These are phyloP conservation scores for Apophysomyces sp. DNA, from an alignment of 371 early-diverging fungal genomes.

Conservation along the genomic window DNA sequence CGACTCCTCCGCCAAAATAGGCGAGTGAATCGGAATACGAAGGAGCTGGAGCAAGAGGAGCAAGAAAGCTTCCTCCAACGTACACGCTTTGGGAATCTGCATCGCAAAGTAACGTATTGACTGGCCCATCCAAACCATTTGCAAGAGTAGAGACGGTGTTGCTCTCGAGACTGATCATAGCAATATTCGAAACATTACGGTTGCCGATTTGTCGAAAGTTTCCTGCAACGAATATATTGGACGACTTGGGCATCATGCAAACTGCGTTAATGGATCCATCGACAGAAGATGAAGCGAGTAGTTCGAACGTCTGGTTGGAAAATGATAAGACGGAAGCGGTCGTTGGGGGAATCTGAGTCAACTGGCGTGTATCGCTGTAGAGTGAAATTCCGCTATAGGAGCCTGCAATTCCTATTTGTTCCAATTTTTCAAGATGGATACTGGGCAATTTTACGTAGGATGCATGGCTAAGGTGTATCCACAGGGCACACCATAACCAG, in stretches of 20 bases:
- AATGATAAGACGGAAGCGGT: slow-evolving; percentile 36
- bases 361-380: slow-evolving; percentile 37
- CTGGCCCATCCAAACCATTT: slow-evolving; percentile 73
- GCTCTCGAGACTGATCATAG: slow-evolving; percentile 43
- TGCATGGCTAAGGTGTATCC: slow-evolving; percentile 10
- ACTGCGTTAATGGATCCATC: slow-evolving; percentile 36
- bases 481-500: slow-evolving; percentile 5
- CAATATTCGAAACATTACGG: slow-evolving; percentile 50
- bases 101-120: slow-evolving; percentile 67
- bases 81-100: slow-evolving; percentile 37
- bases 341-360: slow-evolving; percentile 28
- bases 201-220: slow-evolving; percentile 36
- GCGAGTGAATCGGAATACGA: slow-evolving; percentile 35
- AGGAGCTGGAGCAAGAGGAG: slow-evolving; percentile 25
- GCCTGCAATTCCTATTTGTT: slow-evolving; percentile 41
- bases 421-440: slow-evolving; percentile 32
- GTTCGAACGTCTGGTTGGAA: slow-evolving; percentile 33
- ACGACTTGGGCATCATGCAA: slow-evolving; percentile 22
- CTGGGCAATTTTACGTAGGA: slow-evolving; percentile 32
- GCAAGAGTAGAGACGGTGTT: slow-evolving; percentile 42
- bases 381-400: slow-evolving; percentile 43
- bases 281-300: slow-evolving; percentile 31
- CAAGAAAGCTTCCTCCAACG: slow-evolving; percentile 42
- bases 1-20: slow-evolving; percentile 56
- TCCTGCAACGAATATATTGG: slow-evolving; percentile 50